Evolutionary conservation across 805 yeast genomes (phyloP), one percentile per base, ranked within the genome.

Genomic region (Starmerella scarabaei): DNA sequence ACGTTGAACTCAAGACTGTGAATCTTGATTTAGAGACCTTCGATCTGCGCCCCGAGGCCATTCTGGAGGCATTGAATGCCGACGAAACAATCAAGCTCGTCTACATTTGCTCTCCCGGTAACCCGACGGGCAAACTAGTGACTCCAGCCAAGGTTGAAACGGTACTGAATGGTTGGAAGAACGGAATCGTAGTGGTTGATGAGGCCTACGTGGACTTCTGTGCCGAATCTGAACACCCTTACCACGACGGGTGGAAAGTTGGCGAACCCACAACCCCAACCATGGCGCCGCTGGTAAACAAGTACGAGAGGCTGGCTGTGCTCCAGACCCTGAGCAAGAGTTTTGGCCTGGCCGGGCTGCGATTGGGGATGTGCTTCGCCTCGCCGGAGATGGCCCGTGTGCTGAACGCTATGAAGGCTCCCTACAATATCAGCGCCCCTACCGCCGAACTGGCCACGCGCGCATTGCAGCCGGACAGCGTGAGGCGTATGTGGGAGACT

Each of bases 91-190:
- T 88, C 51, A 86, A 85, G 54, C 54, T 91, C 43, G 67, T 80
- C 2, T 88, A 83, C 57, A 63, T 88, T 46, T 88, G 97, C 14
- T 81, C 96, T 1, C 98, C 98, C 9, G 98, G 98, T 29, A 91
- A 91, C 58, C 98, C 98, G 28, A 88, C 98, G 0, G 95, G 80
- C 9, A 70, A 73, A 23, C 62, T 72, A 35, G 58, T 88, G 33
- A 64, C 69, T 16, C 64, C 68, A 6, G 57, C 56, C 0, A 63
- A 72, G 31, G 63, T 85, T 30, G 62, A 67, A 36, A 55, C 65
- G 39, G 53, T 81, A 2, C 55, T 78, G 39, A 47, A 60, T 3
- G 54, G 62, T 39, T 77, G 83, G 77, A 75, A 77, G 50, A 94
- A 93, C 4, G 61, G 86, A 21, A 72, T 91, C 6, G 79, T 88